These are phyloP conservation scores for Mortierella sp. DNA, from an alignment of 371 early-diverging fungal genomes.

Conservation along the genomic window DNA sequence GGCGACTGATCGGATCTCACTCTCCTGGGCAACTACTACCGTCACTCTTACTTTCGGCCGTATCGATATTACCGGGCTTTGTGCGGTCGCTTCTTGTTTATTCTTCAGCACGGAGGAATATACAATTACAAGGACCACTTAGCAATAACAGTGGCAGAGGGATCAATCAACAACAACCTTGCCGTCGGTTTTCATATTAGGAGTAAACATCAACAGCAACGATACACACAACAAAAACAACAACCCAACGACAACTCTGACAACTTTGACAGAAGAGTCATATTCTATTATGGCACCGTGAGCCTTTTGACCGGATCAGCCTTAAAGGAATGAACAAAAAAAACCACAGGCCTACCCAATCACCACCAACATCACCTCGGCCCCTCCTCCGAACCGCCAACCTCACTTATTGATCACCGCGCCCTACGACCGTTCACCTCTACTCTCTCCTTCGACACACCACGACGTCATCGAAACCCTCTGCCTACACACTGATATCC, in stretches of 20 bases:
- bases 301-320: slow-evolving; percentile 1
- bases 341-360: not conserved
- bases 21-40: not conserved
- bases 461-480: not conserved
- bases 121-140: not conserved
- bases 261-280: not conserved
- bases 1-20: not conserved
- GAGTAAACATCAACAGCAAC: not conserved
- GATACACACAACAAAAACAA: not conserved
- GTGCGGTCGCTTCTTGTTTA: not conserved
- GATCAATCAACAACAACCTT: not conserved
- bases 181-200: no score
- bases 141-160: no score
- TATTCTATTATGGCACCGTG: slow-evolving; percentile 1
- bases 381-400: not conserved
- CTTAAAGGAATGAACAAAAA: no score
- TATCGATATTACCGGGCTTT: not conserved
- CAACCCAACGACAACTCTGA: no score
- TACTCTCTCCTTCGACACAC: not conserved
- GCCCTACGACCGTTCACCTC: not conserved
- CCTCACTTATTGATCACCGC: not conserved
- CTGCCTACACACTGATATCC: not conserved
- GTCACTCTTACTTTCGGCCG: no score
- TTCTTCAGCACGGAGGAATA: not conserved
- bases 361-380: not conserved